Base-by-base conservation (phyloP, 2,329 filamentous ascomycete genomes). In the Diaporthe sp. region DNA sequence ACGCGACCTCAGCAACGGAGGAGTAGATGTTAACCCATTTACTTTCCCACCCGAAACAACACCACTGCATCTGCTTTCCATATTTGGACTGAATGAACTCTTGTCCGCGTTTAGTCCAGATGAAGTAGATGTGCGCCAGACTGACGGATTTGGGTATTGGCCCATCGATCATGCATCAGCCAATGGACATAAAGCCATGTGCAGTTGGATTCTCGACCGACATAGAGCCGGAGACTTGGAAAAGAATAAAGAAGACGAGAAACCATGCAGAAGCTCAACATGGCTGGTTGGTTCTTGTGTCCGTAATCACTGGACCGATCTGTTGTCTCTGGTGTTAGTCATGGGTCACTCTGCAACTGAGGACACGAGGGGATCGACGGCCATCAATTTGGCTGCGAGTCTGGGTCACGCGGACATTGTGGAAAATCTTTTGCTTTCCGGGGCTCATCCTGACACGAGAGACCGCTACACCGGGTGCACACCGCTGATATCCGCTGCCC, bases 161-260 rank as follows among this genome's bases (percentile, higher is more conserved):
- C 25, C 53, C 13, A 17, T 55, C 12, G 53, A 55, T 13, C 28
- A 55, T 17, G 53, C 53, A 25, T 17, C 53, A 13, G 7, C n/a
- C 10, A 55, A 17, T 55, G 25, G 53, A 4, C 53, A 55, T 17
- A 31, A 17, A n/a, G 25, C 25, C 1, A 55, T 55, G 53, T 28
- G n/a, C 53, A 55, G 12, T 25, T 25, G n/a, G 51, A 53, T 53
- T 4, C 5, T 53, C 9, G 51, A n/a, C n/a, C 10, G 13, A 13
- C 51, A 28, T 53, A 12, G 22, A 28, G 12, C 1, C 25, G 9
- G 4, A 17, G 5, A 3, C 3, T 4, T 25, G n/a, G 13, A 55
- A 1, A 55, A 0, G 0, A 17, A 3, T 17, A 13, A 55, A 17
- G 22, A 13, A 9, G 8, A 4, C 0, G 10, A 0, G 4, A 1